These are phyloP conservation scores for Scenedesmus sp. DNA, from an alignment of 163 green algal genomes.

Conservation along the genomic window DNA sequence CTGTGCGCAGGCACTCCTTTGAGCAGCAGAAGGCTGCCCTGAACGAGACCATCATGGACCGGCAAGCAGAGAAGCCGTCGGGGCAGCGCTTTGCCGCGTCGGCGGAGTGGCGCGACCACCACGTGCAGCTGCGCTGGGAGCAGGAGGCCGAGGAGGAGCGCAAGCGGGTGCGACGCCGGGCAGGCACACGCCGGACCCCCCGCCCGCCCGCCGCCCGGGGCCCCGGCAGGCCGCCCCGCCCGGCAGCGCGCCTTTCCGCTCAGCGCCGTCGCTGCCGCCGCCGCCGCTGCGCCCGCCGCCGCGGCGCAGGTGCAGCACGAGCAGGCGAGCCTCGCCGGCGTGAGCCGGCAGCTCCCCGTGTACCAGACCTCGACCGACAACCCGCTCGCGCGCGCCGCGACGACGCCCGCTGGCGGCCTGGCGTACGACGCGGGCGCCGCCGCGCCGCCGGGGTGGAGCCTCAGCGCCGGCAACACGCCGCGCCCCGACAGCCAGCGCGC, in stretches of 20 bases:
- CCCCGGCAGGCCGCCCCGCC: too few species aligned
- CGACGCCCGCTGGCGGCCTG: not conserved
- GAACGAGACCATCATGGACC: conserved; percentile 13
- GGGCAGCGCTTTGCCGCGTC: conserved; percentile 21
- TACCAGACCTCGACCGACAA: conserved; percentile 25
- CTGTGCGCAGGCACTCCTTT: conserved; percentile 27
- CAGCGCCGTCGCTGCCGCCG: not conserved
- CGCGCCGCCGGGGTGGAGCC: too few species aligned
- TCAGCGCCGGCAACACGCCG: not conserved
- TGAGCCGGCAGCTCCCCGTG: conserved; percentile 13
- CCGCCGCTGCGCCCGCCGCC: not conserved
- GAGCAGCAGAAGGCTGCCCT: not conserved
- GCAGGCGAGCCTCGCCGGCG: conserved; percentile 17
- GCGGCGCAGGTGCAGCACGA: conserved; percentile 10
- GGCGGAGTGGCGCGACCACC: conserved; percentile 10
- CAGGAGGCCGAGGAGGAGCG: conserved; percentile 3
- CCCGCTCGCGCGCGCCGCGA: not conserved
- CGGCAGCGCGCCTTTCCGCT: not conserved
- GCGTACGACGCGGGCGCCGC: not conserved
- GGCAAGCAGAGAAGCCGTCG: conserved; percentile 11
- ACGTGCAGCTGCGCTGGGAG: conserved; percentile 1
- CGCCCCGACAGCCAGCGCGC: not conserved
- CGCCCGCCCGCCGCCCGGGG: too few species aligned
- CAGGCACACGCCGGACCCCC: not conserved
- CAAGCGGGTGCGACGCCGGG: conserved; percentile 3